A percentile compares a stretch with the other conserved stretches of the same genome.
Evolutionary conservation across 306 rosid species (phyloP).

Genomic region (Quercus rubra): DNA sequence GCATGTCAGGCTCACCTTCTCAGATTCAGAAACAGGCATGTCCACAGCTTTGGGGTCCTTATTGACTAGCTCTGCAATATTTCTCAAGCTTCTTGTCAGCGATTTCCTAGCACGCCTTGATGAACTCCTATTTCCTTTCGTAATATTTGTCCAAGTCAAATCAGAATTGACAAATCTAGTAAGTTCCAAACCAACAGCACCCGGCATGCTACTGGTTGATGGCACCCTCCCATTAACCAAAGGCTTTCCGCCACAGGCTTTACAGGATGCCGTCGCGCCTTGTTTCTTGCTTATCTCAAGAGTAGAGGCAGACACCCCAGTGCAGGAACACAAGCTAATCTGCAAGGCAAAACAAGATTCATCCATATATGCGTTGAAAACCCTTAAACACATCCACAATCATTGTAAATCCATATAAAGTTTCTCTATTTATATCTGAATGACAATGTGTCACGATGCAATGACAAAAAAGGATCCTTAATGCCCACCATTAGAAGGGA

Average conservation of each 20-base stretch:
- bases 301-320: neutral
- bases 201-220: neutral
- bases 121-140: neutral
- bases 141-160: neutral
- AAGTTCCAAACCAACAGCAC: neutral
- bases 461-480: neutral
- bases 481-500: constrained; percentile 1
- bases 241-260: constrained; percentile 1
- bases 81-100: neutral
- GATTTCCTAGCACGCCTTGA: constrained; percentile 1
- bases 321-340: constrained; percentile 2
- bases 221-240: neutral
- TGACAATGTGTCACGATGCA: neutral
- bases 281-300: neutral
- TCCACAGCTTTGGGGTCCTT: neutral
- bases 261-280: neutral
- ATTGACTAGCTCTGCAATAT: neutral
- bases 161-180: neutral
- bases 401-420: neutral
- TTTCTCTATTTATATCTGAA: neutral
- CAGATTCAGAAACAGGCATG: constrained; percentile 1
- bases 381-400: neutral
- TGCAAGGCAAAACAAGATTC: neutral
- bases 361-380: neutral
- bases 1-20: neutral